Percentiles rank a stretch among this genome's conserved stretches.
Conservation (phyloP, 345 rosid genomes). For the Pugionium cornutum region DNA sequence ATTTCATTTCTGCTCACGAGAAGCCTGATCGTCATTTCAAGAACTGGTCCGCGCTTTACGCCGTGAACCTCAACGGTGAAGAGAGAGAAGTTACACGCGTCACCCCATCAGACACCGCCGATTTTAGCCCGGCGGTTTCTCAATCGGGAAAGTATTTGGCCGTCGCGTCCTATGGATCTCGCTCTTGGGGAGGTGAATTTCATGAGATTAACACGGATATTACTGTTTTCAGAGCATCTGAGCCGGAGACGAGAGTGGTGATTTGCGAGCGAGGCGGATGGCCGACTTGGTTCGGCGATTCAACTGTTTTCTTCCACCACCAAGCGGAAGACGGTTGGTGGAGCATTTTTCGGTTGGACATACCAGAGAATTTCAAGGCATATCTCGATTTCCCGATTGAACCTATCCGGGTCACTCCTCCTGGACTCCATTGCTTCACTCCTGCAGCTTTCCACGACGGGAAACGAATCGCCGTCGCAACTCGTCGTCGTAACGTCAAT, state of each 20-base stretch:
- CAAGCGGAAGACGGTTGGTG: constrained; percentile 90
- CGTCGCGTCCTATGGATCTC: constrained; percentile 73
- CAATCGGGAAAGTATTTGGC: constrained; percentile 56
- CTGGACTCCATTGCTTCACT: constrained; percentile 90
- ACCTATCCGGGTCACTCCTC: constrained; percentile 68
- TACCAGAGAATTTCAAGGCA: constrained; percentile 40
- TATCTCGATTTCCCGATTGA: constrained; percentile 34
- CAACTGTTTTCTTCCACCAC: constrained; percentile 72
- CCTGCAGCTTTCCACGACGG: constrained; percentile 73
- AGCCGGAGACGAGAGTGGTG: constrained; percentile 52
- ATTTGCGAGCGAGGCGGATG: constrained; percentile 71
- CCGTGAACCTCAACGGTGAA: constrained; percentile 27
- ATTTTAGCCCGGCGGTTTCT: constrained; percentile 77
- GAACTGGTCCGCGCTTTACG: constrained; percentile 75
- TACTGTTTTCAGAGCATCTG: constrained; percentile 53
- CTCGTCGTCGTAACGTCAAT: constrained; percentile 51
- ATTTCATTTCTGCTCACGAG: constrained; percentile 80
- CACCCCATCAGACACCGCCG: constrained; percentile 59
- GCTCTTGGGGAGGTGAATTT: constrained; percentile 80
- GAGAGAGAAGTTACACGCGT: constrained; percentile 43
- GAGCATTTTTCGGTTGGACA: constrained; percentile 65
- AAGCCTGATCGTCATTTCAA: constrained; percentile 55
- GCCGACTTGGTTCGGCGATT: constrained; percentile 85
- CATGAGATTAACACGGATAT: constrained; percentile 69
- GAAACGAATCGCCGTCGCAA: constrained; percentile 65